A percentile compares a stretch with the other conserved stretches of the same genome.
phyloP scores from a whole-genome alignment of 495 filamentous ascomycete genomes.

The Echria macrotheca region DNA sequence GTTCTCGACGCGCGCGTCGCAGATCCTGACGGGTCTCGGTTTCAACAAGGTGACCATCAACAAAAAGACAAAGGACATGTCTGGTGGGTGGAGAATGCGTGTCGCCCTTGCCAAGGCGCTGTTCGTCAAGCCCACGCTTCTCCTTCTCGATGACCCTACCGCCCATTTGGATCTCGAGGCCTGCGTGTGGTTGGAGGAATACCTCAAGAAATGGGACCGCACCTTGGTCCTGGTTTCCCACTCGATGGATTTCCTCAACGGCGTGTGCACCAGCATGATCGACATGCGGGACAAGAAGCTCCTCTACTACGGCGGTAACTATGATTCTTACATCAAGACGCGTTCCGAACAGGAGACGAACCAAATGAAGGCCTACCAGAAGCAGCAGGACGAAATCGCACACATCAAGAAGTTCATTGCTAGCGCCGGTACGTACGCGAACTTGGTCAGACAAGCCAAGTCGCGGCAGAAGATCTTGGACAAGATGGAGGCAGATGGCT shows the following conservation, averaged over 20 bases:
- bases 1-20: slow-evolving; percentile 92
- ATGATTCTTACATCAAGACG: slow-evolving; percentile 97
- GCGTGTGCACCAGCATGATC: slow-evolving; percentile 97
- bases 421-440: slow-evolving; percentile 98
- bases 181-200: slow-evolving; percentile 99
- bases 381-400: slow-evolving; percentile 97
- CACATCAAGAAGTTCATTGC: slow-evolving; percentile 99
- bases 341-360: slow-evolving; percentile 91
- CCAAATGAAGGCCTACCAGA: slow-evolving; percentile 96
- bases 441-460: slow-evolving; percentile 97
- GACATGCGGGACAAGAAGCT: slow-evolving; percentile 91
- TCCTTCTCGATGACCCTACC: slow-evolving; percentile 96
- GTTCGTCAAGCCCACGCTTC: slow-evolving; percentile 93
- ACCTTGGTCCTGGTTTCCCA: slow-evolving; percentile 98
- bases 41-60: slow-evolving; percentile 97
- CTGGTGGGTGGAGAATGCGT: slow-evolving; percentile 99
- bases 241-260: slow-evolving; percentile 98
- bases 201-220: slow-evolving; percentile 98
- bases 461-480: slow-evolving; percentile 98
- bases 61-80: slow-evolving; percentile 99
- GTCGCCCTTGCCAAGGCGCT: slow-evolving; percentile 95
- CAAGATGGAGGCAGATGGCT: slow-evolving; percentile 99
- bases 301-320: slow-evolving; percentile 99
- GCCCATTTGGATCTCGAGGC: slow-evolving; percentile 99
- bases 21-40: slow-evolving; percentile 96